Evolutionary conservation across 768 basidiomycete species (phyloP), one percentile per base, ranked within the genome.

Genomic region (Thelephora ganbajun): DNA sequence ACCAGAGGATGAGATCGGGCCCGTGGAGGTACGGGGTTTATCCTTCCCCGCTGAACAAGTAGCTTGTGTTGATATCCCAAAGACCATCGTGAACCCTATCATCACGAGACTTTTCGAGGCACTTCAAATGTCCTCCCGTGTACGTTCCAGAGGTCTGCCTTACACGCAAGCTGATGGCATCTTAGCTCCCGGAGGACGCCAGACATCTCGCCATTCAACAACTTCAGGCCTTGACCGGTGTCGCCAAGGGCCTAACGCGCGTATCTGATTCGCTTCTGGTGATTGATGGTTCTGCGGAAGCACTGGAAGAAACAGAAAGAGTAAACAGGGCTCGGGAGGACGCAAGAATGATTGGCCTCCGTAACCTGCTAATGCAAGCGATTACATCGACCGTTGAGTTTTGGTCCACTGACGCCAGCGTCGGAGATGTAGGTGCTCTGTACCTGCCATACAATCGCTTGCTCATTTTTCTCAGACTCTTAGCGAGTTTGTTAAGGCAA

Each of bases 171-270:
- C 22, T 16, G 22, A 41, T n/a, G 22, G 16, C 16, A 1, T 6
- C 39, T 1, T 52, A 89, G 86, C 67, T 77, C 13, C 82, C 81
- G 0, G 83, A 86, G 33, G 84, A 88, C 51, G 78, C 87, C 0
- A 78, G 80, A 5, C 58, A 65, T 0, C 57, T 79, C 2, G 76
- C 77, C 2, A 76, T 88, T 18, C 71, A 80, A 12, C 81, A 91
- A 50, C 71, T 94, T 1, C 81, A 86, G 54, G 84, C 81, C 0
- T 68, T 97, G 12, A 75, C 88, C 0, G 93, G 90, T 9, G 77
- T 92, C 22, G 86, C 89, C 1, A 85, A 83, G 50, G 93, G 93
- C 3, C 71, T 97, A 5, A 89, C 93, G 0, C 76, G 83, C 12
- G 76, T 76, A 0, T 72, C 73, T 4, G 92, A 93, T 54, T 73